Conservation (phyloP, 345 rosid species). For the Erodium maritimum region DNA sequence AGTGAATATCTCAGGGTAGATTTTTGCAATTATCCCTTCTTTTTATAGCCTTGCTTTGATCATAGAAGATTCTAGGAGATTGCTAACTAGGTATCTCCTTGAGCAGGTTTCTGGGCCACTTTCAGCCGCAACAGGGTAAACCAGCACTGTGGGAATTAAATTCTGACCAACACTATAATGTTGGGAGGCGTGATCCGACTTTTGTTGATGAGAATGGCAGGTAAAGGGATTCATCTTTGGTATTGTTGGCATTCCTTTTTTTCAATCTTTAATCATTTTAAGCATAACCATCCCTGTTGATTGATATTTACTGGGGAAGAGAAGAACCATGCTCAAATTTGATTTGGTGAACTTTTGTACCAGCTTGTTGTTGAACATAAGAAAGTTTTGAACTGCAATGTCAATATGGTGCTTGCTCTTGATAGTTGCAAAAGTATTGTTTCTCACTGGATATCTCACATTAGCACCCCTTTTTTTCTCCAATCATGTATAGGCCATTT, state of each 20-base stretch:
- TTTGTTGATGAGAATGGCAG: constrained; percentile 31
- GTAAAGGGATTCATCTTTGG: constrained; percentile 16
- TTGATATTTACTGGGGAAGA: no score
- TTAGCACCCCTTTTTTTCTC: no score
- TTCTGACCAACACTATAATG: constrained; percentile 58
- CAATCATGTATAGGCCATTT: constrained; percentile 26
- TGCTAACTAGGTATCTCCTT: not conserved
- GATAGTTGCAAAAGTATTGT: no score
- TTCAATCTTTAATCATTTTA: not conserved
- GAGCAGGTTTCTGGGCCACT: constrained; percentile 84
- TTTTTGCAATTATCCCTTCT: not conserved
- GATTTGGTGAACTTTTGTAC: not conserved
- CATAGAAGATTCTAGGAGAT: not conserved
- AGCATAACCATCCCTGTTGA: not conserved
- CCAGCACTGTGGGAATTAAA: constrained; percentile 84
- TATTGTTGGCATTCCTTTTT: constrained; percentile 1
- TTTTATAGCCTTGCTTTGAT: constrained; percentile 1
- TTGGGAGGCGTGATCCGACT: constrained; percentile 31
- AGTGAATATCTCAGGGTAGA: no score
- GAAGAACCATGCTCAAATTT: not conserved
- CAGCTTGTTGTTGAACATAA: not conserved
- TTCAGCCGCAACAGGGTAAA: constrained; percentile 80
- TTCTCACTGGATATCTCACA: no score
- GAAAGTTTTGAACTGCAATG: not conserved
- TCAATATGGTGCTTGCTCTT: not conserved